A percentile compares a stretch with the other conserved stretches of the same genome.
Evolutionary conservation across 306 rosid genomes (phyloP).

Genomic region (Argentina anserina): DNA sequence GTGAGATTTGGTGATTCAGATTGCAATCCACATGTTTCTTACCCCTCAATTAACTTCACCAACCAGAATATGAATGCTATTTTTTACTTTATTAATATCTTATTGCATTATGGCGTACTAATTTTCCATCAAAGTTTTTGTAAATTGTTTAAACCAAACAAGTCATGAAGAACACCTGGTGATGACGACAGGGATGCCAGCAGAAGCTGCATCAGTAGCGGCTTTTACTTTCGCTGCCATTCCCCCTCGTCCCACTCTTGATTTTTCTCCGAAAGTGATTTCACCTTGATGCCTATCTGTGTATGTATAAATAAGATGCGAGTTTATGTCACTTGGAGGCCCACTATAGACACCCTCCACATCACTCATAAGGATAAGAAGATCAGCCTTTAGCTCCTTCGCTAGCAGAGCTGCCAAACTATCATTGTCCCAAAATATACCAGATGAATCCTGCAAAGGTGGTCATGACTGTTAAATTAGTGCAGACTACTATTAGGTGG

Average conservation of each 20-base stretch:
- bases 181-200: slow-evolving; percentile 91
- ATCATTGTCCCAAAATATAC: slow-evolving; percentile 99
- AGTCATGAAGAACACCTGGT: slow-evolving; percentile 52
- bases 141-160: slow-evolving; percentile 1
- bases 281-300: slow-evolving; percentile 75
- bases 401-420: slow-evolving; percentile 96
- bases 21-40: not conserved
- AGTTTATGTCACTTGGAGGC: slow-evolving; percentile 86
- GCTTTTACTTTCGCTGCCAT: slow-evolving; percentile 98
- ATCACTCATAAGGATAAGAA: slow-evolving; percentile 88
- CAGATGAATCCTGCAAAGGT: slow-evolving; percentile 79
- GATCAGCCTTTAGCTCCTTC: slow-evolving; percentile 89
- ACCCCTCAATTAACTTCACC: slow-evolving; percentile 5
- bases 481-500: not conserved
- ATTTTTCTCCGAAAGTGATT: slow-evolving; percentile 94
- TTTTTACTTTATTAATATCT: not conserved
- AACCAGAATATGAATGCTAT: not conserved
- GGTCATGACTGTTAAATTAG: slow-evolving; percentile 10
- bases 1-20: not conserved
- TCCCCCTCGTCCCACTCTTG: slow-evolving; percentile 98
- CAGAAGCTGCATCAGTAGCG: slow-evolving; percentile 77
- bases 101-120: not conserved
- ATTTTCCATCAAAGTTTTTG: not conserved
- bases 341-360: slow-evolving; percentile 92
- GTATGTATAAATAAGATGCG: slow-evolving; percentile 84